A percentile compares a stretch with the other conserved stretches of the same genome.
Evolutionary conservation across 306 rosid genomes (phyloP).

Genomic region (Dryas drummondii): DNA sequence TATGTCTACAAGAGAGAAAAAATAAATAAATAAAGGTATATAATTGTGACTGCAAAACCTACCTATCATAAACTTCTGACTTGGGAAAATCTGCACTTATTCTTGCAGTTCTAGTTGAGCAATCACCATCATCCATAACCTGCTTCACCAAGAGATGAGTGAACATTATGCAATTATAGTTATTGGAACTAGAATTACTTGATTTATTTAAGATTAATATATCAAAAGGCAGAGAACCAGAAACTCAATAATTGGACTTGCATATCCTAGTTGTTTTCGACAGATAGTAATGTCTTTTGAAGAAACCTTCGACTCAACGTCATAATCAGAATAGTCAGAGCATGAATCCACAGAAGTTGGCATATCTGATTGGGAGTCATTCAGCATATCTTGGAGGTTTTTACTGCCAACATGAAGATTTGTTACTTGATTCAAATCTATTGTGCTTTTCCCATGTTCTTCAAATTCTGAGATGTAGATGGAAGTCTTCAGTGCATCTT

Average conservation of each 20-base stretch:
- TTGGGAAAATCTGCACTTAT: constrained; percentile 9
- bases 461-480: constrained; percentile 31
- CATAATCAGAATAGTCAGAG: constrained; percentile 34
- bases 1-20: not conserved
- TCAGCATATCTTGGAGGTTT: constrained; percentile 34
- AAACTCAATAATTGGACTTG: not conserved
- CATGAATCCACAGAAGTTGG: constrained; percentile 40
- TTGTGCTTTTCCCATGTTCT: constrained; percentile 27
- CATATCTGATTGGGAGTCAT: constrained; percentile 33
- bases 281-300: constrained; percentile 11
- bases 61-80: constrained; percentile 7
- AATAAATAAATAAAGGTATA: not conserved
- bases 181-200: not conserved
- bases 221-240: not conserved
- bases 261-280: not conserved
- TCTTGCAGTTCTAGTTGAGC: not conserved
- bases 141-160: not conserved
- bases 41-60: not conserved
- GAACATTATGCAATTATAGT: constrained; percentile 1
- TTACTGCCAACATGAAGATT: constrained; percentile 25
- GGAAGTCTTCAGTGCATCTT: constrained; percentile 22
- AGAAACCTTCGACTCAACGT: constrained; percentile 39
- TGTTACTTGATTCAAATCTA: constrained; percentile 21
- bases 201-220: not conserved
- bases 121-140: not conserved